Evolutionary conservation across 306 rosid species (phyloP), one percentile per base, ranked within the genome.

Genomic region (Begonia peltatifolia): DNA sequence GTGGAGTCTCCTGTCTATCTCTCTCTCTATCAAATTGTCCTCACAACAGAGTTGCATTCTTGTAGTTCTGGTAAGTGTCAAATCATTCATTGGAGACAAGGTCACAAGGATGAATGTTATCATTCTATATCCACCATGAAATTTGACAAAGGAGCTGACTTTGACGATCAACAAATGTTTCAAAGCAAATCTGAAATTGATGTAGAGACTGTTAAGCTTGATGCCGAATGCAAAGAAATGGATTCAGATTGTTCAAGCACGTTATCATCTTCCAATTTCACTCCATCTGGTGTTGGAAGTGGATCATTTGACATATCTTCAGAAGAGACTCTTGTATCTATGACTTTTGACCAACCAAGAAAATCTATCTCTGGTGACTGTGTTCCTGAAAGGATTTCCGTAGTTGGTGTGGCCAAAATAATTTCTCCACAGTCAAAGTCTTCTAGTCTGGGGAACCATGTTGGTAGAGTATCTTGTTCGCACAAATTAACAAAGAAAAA

Each of bases 11-110:
- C 49, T 67, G 57, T 16, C 47, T 64, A 35, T 59, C 53, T 56
- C 50, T 41, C 47, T 47, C 52, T 54, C 52, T 54, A 38, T 68
- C 52, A 10, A 48, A 14, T 52, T 47, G 50, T 61, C 41, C 42
- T 49, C 67, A 23, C 71, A 53, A 65, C 38, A 30, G 7, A 30
- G 38, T 65, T 61, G 15, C 53, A 13, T 61, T 67, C 62, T 75
- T 70, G 70, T 71, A 84, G 94, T 74, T 84, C 94, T 56, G 84
- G 94, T 50, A 84, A 78, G 84, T 84, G 94, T 70, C 94, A 84
- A 70, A 84, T 84, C 60, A 57, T 72, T 66, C 94, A 84, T 57
- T 84, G 94, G 94, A 78, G 94, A 63, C 81, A 64, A 57, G 94
- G 94, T 60, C 94, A 84, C 69, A 80, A 71, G 75, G 86, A 80